Evolutionary conservation across 345 rosid species (phyloP), one percentile per base, ranked within the genome.

Genomic region (Lenwebbia sp.): DNA sequence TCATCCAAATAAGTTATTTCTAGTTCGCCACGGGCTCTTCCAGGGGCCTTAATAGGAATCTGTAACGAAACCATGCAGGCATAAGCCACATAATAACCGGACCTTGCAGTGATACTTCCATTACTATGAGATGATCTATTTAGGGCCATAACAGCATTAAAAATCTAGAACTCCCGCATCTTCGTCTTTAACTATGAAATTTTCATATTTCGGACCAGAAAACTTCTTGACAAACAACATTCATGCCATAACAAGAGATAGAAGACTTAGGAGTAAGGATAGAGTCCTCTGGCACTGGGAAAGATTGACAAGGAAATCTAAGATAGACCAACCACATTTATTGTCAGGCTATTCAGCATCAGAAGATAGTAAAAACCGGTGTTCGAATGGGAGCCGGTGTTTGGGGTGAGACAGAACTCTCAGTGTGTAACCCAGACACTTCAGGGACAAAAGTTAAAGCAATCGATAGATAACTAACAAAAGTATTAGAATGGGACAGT

Each of bases 1-100:
- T 91, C 92, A 60, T 91, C 93, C 88, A 91, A 87, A 85, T 91
- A 91, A 7, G 93, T 91, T 74, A 88, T 90, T 88, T 90, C 93
- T 84, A 91, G 62, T 76, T 91, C 93, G 14, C 93, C 93, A 40
- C 88, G 89, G 62, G 93, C 92, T 53, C 89, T 90, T 60, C 25
- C 92, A 26, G 93, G 93, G 87, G 93, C 92, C 88, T 90, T 90
- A 40, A 91, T 33, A 3, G 92, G 92, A 83, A 91, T 90, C 93
- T 91, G 85, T 30, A 40, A 52, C 5, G 26, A 84, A 54, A 41
- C 2, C 44, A 23, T 22, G 37, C 3, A 11, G 50, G 21, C 41
- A 70, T 70, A 0, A 70, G 47, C 78, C 41, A 33, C 44, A 37
- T 70, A 11, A 37, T 70, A 19, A 19, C 26, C 78, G 10, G 10